Percentiles rank a stretch among this genome's conserved stretches.
Evolutionary conservation across 495 filamentous ascomycete genomes (phyloP).

Genomic region (Podospora bellae-mahoneyi): DNA sequence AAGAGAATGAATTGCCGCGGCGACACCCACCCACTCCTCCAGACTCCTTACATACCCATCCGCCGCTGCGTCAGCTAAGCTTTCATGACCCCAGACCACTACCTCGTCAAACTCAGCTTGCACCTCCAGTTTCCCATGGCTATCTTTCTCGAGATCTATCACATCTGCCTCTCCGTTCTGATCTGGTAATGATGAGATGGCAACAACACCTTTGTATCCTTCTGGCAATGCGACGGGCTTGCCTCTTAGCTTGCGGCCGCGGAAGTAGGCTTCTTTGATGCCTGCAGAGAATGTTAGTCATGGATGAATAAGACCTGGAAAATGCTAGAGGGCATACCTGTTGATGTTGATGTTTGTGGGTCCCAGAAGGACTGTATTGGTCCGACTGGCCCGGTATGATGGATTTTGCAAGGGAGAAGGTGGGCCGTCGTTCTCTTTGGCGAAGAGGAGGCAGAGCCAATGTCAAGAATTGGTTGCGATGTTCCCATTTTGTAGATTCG

Average conservation of each 20-base stretch:
- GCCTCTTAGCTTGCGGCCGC: slow-evolving; percentile 77
- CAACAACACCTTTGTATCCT: slow-evolving; percentile 65
- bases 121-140: slow-evolving; percentile 57
- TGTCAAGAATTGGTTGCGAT: slow-evolving; percentile 28
- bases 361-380: slow-evolving; percentile 65
- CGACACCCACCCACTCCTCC: slow-evolving; percentile 81
- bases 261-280: slow-evolving; percentile 59
- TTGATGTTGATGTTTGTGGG: slow-evolving; percentile 33
- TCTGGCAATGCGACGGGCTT: slow-evolving; percentile 64
- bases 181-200: slow-evolving; percentile 20
- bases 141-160: slow-evolving; percentile 48
- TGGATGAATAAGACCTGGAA: background rate
- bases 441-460: slow-evolving; percentile 19
- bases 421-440: slow-evolving; percentile 61
- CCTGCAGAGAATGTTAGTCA: background rate
- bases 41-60: slow-evolving; percentile 62
- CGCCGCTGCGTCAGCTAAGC: slow-evolving; percentile 40
- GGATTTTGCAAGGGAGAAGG: slow-evolving; percentile 78
- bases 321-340: background rate
- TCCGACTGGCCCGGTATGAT: slow-evolving; percentile 71
- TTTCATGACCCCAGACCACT: slow-evolving; percentile 79
- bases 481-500: slow-evolving; percentile 21
- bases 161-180: slow-evolving; percentile 32
- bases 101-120: slow-evolving; percentile 74
- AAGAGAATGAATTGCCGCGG: slow-evolving; percentile 49